Evolutionary conservation across 371 early-diverging fungal genomes (phyloP), one percentile per base, ranked within the genome.

Genomic region (Chytridiales sp.): DNA sequence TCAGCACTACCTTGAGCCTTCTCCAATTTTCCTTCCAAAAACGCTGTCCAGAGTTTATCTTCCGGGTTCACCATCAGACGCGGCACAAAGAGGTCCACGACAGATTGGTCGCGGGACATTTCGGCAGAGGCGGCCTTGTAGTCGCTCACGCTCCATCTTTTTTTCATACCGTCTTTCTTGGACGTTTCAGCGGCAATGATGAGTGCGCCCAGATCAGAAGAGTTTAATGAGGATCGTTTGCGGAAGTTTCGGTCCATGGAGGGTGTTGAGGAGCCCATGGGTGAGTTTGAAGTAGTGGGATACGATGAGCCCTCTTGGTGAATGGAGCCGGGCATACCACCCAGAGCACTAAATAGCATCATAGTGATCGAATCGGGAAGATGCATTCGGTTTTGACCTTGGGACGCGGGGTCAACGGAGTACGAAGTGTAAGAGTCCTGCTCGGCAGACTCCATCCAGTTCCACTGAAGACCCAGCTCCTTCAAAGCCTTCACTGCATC

Each of bases 61-160:
- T 57, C 57, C 29, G 57, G 57, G 27, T 57, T 57, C 13, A 57
- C 27, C 21, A 57, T 57, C 57, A 57, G 44, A 19, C 57, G 44
- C 24, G 57, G 57, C 21, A 47, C 47, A 2, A 44, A 47, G 5
- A 21, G 8, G 17, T n/a, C 21, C 32, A 57, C 19, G 57, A 57
- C 44, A 13, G 35, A 34, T 8, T 30, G 22, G 38, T 57, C 57
- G 8, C 57, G 44, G n/a, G 57, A 57, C 8, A 57, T 30, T 21
- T 31, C 35, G 13, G 27, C 30, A 8, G 47, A 47, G 36, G 38
- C 57, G 26, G 31, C 30, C 2, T 44, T 47, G 27, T 57, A 57
- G 47, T 57, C 57, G 13, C 19, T n/a, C 30, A 57, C 57, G n/a
- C n/a, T n/a, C n/a, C n/a, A n/a, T 19, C 21, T 44, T 17, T 47